These are phyloP conservation scores for Cerioporus squamosus DNA, from an alignment of 1,284 basidiomycete species.

Conservation along the genomic window DNA sequence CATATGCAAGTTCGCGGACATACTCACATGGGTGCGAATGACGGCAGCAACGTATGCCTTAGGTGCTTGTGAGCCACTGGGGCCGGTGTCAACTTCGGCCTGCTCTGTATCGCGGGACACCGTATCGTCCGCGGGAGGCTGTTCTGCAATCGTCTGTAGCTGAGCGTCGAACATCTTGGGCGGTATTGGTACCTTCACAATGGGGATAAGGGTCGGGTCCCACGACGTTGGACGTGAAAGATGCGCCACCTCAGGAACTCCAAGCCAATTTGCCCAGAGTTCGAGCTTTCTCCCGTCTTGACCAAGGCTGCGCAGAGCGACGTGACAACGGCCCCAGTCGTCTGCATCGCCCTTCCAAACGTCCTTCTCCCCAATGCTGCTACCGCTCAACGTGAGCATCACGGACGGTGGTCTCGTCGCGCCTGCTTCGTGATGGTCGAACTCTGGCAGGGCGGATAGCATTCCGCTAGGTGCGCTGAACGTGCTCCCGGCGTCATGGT, in stretches of 20 bases:
- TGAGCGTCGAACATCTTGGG: neutral
- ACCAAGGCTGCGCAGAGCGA: slow-evolving; percentile 54
- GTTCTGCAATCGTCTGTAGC: neutral
- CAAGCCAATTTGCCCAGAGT: slow-evolving; percentile 69
- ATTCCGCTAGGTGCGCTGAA: neutral
- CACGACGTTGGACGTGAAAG: slow-evolving; percentile 1
- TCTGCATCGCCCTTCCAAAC: slow-evolving; percentile 49
- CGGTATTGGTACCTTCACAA: neutral
- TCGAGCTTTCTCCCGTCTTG: slow-evolving; percentile 75
- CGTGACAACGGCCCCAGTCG: slow-evolving; percentile 66
- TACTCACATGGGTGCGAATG: slow-evolving; percentile 62
- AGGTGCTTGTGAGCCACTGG: slow-evolving; percentile 34
- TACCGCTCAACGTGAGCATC: slow-evolving; percentile 17
- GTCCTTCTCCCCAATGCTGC: slow-evolving; percentile 14
- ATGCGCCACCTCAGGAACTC: slow-evolving; percentile 8
- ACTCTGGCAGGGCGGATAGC: slow-evolving; percentile 6
- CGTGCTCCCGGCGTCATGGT: slow-evolving; percentile 4
- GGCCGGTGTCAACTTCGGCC: slow-evolving; percentile 27
- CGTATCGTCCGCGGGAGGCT: neutral
- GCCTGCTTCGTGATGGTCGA: slow-evolving; percentile 24
- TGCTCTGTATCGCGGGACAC: neutral
- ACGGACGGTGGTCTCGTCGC: slow-evolving; percentile 37
- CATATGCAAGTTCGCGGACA: neutral
- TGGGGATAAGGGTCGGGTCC: slow-evolving; percentile 30
- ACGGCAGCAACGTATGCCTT: slow-evolving; percentile 52